phyloP scores from a whole-genome alignment of 2,329 filamentous ascomycete species.

The Bipolaris sorokiniana region DNA sequence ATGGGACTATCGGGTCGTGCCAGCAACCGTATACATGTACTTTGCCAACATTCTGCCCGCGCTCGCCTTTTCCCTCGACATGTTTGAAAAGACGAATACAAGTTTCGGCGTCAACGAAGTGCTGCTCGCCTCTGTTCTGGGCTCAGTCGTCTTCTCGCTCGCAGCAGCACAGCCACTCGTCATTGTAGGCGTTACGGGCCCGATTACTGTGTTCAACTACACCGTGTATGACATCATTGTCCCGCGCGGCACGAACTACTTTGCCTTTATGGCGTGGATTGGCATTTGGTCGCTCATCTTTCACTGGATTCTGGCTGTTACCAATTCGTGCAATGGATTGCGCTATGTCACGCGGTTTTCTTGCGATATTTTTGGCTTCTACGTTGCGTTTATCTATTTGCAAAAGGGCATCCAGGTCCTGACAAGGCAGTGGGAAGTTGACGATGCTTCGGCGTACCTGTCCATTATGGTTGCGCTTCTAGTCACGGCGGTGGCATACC shows the following conservation, averaged over 20 bases:
- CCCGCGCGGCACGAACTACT: conserved; percentile 77
- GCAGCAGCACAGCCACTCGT: conserved; percentile 84
- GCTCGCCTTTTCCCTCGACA: conserved; percentile 87
- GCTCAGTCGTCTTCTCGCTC: conserved; percentile 78
- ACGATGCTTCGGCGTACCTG: conserved; percentile 72
- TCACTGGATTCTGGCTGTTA: conserved; percentile 82
- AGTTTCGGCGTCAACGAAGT: conserved; percentile 92
- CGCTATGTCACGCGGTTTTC: conserved; percentile 89
- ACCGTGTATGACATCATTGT: conserved; percentile 89
- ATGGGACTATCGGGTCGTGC: conserved; percentile 88
- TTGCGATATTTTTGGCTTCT: conserved; percentile 93
- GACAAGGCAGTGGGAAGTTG: conserved; percentile 70
- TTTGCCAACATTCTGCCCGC: conserved; percentile 92
- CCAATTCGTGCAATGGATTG: conserved; percentile 87
- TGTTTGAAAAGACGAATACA: conserved; percentile 86
- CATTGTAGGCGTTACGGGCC: conserved; percentile 91
- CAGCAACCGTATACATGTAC: conserved; percentile 90
- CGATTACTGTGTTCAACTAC: conserved; percentile 93
- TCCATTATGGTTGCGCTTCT: conserved; percentile 77
- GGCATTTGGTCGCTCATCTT: conserved; percentile 85
- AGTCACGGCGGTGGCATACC: conserved; percentile 77
- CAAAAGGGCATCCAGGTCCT: conserved; percentile 91
- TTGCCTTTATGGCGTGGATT: conserved; percentile 92
- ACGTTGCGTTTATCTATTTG: conserved; percentile 89
- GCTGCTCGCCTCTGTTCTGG: conserved; percentile 82